Base-by-base conservation (phyloP, 2,329 filamentous ascomycete genomes). In the Aspergillus sp. region DNA sequence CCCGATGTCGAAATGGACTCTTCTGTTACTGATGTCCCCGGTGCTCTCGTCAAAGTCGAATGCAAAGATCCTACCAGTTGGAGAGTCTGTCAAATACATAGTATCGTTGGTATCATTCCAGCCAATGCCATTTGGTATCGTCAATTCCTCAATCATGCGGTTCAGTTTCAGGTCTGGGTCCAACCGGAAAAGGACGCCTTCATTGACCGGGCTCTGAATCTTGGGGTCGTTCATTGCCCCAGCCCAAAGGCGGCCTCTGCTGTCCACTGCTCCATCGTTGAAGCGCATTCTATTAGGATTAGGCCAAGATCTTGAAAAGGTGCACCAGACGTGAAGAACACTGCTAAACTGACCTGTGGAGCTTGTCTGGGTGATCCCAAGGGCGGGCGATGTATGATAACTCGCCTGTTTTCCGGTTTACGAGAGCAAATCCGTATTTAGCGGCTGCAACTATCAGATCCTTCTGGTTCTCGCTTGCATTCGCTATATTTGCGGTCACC, bases 221-320 rank as follows among this genome's bases (percentile, higher is more conserved):
- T 87, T 79, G 55, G 90, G 88, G 69, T 96, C 91, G 62, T 91
- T 95, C 90, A 96, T 96, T 61, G 85, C 85, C 7, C 91, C 91
- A 6, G 92, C 81, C 89, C 91, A 96, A 76, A 93, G 95, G 35
- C 91, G 81, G 33, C 93, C 92, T 61, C 87, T 82, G 25, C 86
- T 87, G 70, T 96, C 92, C 52, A 90, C 86, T 5, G 87, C 89
- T 47, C 92, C 92, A 70, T 96, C 93, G 70, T 96, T 96, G 73
- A 82, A 82, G 55, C 89, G 80, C 76, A 79, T 78, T 46, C 76
- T 83, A 63, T 54, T 51, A 56, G 63, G 44, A 27, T 56, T 43
- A 44, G 57, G 54, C 57, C 47, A 68, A 57, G 54, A 59, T 49
- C 51, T 39, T 33, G 31, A 43, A 50, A 27, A 19, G 43, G 64